Evolutionary conservation across 495 filamentous ascomycete species (phyloP).

Genomic region (Astrocystis sublimbata): DNA sequence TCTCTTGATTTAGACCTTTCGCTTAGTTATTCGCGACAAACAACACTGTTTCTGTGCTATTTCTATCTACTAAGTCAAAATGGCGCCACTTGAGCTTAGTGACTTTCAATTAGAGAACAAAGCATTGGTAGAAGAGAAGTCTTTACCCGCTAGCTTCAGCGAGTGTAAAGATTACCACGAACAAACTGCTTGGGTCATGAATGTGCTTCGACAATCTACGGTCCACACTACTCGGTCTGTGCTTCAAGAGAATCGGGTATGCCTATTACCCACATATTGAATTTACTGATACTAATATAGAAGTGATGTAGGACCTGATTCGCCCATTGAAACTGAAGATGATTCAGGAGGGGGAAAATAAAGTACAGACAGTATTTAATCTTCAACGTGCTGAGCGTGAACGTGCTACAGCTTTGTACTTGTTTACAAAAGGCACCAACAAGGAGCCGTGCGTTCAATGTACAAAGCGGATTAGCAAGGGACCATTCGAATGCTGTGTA

Average conservation of each 20-base stretch:
- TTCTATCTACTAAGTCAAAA: too few species aligned
- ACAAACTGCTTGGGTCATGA: neutral
- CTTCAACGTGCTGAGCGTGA: neutral
- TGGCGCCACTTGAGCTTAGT: too few species aligned
- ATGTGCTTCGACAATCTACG: neutral
- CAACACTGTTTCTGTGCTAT: too few species aligned
- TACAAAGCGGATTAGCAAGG: neutral
- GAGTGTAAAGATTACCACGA: neutral
- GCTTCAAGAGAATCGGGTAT: neutral
- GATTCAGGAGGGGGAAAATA: neutral
- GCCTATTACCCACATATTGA: neutral
- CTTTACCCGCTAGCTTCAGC: too few species aligned
- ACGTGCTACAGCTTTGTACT: neutral
- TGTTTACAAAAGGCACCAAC: neutral
- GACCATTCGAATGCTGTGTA: neutral
- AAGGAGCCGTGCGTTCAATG: neutral
- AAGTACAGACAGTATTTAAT: neutral
- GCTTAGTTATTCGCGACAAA: too few species aligned
- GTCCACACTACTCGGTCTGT: neutral
- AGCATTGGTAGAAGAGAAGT: too few species aligned
- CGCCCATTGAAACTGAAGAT: neutral
- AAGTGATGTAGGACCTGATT: neutral
- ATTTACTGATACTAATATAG: neutral
- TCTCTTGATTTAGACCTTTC: too few species aligned
- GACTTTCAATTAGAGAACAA: too few species aligned